Conservation (phyloP, 1,139 yeast genomes). For the Geotrichum restrictum region DNA sequence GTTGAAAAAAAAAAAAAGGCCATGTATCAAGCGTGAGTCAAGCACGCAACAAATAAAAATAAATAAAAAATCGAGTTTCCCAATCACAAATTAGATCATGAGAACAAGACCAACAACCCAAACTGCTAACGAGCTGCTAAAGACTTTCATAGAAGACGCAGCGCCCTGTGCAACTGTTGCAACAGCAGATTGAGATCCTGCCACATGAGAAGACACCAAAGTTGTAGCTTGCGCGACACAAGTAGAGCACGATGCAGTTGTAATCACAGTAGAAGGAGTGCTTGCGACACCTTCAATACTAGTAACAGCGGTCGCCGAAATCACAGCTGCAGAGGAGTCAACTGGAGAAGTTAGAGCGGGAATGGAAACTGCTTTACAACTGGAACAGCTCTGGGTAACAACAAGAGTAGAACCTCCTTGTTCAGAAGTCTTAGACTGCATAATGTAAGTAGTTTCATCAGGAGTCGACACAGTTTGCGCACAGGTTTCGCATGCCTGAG, state of each 20-base stretch:
- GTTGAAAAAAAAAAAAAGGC: not conserved
- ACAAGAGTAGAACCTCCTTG: constrained; percentile 8
- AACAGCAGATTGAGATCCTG: not conserved
- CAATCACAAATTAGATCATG: not conserved
- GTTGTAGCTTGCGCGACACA: constrained; percentile 1
- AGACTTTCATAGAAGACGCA: not conserved
- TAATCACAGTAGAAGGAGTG: not conserved
- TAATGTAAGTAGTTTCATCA: constrained; percentile 1
- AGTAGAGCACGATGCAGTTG: not conserved
- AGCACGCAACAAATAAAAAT: not conserved
- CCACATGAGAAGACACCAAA: not conserved
- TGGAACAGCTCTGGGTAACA: constrained; percentile 9
- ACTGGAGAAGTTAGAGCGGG: not conserved
- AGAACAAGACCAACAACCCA: constrained; percentile 4
- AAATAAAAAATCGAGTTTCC: not conserved
- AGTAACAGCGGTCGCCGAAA: not conserved
- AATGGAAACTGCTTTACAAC: constrained; percentile 6
- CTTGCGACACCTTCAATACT: no score
- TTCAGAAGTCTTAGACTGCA: constrained; percentile 4
- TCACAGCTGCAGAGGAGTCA: not conserved
- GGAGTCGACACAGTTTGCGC: constrained; percentile 1
- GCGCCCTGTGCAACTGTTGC: constrained; percentile 1
- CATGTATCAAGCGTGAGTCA: not conserved
- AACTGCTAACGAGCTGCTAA: not conserved
- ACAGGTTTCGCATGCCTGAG: not conserved